phyloP scores from a whole-genome alignment of 257 asterid genomes.

The Solanum lycopersicoides region DNA sequence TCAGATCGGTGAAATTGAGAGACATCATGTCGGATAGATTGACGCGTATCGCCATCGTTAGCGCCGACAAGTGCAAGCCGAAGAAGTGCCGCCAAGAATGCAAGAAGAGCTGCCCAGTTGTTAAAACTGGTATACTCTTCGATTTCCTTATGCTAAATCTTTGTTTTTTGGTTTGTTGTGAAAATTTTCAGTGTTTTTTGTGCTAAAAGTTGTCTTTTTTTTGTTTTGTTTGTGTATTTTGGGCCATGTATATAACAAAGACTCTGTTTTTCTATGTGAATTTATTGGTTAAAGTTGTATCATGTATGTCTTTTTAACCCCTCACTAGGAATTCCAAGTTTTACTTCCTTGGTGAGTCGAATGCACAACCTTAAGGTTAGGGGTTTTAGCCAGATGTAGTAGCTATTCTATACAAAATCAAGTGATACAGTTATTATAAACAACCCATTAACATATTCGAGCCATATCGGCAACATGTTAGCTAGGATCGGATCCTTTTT shows the following conservation, averaged over 20 bases:
- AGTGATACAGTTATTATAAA: not conserved
- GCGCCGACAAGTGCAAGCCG: conserved; percentile 96
- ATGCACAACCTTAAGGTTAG: not conserved
- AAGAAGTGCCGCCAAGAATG: conserved; percentile 97
- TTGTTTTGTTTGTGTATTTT: not conserved
- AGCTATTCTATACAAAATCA: not conserved
- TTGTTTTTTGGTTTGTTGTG: not conserved
- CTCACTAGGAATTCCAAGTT: not conserved
- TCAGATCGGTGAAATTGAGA: conserved; percentile 13
- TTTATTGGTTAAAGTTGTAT: not conserved
- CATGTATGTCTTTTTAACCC: not conserved
- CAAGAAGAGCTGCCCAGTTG: conserved; percentile 98
- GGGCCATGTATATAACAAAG: not conserved
- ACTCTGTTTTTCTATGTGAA: not conserved
- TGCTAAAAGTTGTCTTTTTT: not conserved
- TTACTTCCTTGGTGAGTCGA: not conserved
- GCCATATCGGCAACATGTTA: not conserved
- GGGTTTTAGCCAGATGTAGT: not conserved
- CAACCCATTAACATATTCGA: not conserved
- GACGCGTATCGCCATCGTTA: conserved; percentile 96
- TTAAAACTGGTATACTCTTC: conserved; percentile 55
- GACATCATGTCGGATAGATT: conserved; percentile 83
- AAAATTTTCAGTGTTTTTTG: not conserved
- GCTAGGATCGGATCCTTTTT: not conserved
- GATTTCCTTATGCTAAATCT: not conserved